A percentile compares a stretch with the other conserved stretches of the same genome.
Conservation (phyloP, 768 basidiomycete species). For the Trametes sanguinea region DNA sequence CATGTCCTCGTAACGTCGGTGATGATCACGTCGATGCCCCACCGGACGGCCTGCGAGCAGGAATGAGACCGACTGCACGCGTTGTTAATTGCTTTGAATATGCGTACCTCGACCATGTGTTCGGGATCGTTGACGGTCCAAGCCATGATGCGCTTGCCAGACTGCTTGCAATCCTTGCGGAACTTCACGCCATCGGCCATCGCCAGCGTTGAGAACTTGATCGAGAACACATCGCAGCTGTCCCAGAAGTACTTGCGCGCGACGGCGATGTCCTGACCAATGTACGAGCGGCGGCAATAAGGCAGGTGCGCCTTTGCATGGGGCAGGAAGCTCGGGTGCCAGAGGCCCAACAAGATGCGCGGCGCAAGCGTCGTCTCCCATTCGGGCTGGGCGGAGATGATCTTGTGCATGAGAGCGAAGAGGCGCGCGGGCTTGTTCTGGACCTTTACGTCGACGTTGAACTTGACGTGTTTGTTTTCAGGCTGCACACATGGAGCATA, state of each 20-base stretch:
- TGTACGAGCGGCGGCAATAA: conserved; percentile 83
- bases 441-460: conserved; percentile 92
- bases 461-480: conserved; percentile 73
- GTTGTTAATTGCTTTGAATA: background rate
- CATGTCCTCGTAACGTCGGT: conserved; percentile 46
- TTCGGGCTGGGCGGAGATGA: conserved; percentile 60
- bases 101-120: conserved; percentile 82
- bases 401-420: conserved; percentile 74
- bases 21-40: conserved; percentile 49
- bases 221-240: conserved; percentile 82
- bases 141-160: conserved; percentile 84
- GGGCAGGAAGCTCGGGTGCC: conserved; percentile 88
- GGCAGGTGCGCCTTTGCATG: conserved; percentile 77
- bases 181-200: conserved; percentile 79
- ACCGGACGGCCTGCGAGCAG: conserved; percentile 55
- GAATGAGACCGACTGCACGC: conserved; percentile 30
- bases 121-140: conserved; percentile 95
- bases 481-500: conserved; percentile 42
- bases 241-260: conserved; percentile 91
- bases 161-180: conserved; percentile 71
- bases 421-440: conserved; percentile 89
- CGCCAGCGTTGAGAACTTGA: conserved; percentile 73
- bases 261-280: conserved; percentile 69
- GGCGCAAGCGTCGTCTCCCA: conserved; percentile 82
- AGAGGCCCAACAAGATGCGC: conserved; percentile 77